Percentiles rank a stretch among this genome's conserved stretches.
phyloP scores from a whole-genome alignment of 164 flowering plant genomes.

The Cinnamomum micranthum region DNA sequence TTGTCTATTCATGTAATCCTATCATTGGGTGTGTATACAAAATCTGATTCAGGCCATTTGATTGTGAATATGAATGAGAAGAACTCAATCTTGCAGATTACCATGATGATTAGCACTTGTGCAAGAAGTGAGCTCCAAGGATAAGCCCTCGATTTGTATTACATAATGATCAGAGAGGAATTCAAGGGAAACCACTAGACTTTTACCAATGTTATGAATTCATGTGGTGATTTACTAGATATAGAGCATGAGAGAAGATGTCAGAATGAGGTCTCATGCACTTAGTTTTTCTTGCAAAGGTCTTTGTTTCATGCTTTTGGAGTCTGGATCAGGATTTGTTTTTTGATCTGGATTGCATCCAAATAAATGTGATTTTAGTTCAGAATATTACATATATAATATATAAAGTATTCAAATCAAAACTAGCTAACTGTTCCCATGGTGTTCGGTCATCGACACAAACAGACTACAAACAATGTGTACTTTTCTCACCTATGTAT shows the following conservation, averaged over 20 bases:
- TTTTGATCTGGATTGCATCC: too few species aligned
- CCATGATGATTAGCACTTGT: slow-evolving; percentile 46
- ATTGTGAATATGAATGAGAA: slow-evolving; percentile 66
- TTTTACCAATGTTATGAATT: slow-evolving; percentile 67
- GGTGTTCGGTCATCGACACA: too few species aligned
- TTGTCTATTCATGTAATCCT: slow-evolving; percentile 63
- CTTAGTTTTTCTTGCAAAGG: too few species aligned
- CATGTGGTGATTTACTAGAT: slow-evolving; percentile 47
- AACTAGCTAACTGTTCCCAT: too few species aligned
- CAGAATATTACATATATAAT: too few species aligned
- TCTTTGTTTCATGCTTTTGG: background rate
- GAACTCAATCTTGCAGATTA: slow-evolving; percentile 62
- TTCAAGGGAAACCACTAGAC: slow-evolving; percentile 56
- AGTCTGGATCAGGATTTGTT: background rate
- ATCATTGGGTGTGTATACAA: slow-evolving; percentile 38
- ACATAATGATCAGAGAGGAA: slow-evolving; percentile 47
- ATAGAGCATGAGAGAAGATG: slow-evolving; percentile 42
- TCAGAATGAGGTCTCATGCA: slow-evolving; percentile 20
- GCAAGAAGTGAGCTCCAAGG: slow-evolving; percentile 36
- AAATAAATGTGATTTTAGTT: too few species aligned
- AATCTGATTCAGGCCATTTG: slow-evolving; percentile 36
- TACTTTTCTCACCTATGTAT: too few species aligned
- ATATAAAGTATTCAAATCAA: too few species aligned
- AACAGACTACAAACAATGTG: too few species aligned
- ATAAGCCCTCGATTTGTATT: slow-evolving; percentile 42